A percentile compares a stretch with the other conserved stretches of the same genome.
phyloP scores from a whole-genome alignment of 306 rosid genomes.

The Dalbergia cultrata region DNA sequence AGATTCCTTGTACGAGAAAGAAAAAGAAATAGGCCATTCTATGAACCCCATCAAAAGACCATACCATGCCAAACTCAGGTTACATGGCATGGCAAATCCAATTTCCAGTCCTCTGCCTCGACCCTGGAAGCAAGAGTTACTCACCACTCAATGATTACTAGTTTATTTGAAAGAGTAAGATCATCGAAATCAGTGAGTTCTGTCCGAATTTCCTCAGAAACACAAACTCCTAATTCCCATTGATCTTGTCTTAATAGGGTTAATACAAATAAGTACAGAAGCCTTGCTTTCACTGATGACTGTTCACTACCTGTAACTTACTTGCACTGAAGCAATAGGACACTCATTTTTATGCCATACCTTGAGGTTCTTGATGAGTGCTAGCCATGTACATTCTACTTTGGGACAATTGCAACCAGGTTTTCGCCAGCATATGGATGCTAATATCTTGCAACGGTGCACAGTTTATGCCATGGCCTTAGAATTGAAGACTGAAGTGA shows the following conservation, averaged over 20 bases:
- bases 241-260: background rate
- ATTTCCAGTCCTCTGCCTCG: constrained; percentile 7
- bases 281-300: background rate
- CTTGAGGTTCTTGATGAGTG: background rate
- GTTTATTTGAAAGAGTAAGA: constrained; percentile 10
- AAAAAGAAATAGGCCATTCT: constrained; percentile 3
- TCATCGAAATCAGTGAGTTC: background rate
- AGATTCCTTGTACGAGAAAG: background rate
- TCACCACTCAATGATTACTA: background rate
- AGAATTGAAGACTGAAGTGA: background rate
- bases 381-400: background rate
- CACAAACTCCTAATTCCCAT: background rate
- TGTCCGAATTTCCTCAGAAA: background rate
- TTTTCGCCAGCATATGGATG: background rate
- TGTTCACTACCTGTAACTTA: background rate
- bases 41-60: background rate
- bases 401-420: background rate
- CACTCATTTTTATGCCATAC: background rate
- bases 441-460: background rate
- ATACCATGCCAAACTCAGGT: background rate
- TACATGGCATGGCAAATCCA: background rate
- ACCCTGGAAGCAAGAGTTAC: background rate
- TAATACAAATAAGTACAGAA: background rate
- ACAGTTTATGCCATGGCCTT: constrained; percentile 1
- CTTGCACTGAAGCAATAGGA: background rate